Base-by-base conservation (phyloP, 1,284 basidiomycete species). In the Papiliotrema terrestris region DNA sequence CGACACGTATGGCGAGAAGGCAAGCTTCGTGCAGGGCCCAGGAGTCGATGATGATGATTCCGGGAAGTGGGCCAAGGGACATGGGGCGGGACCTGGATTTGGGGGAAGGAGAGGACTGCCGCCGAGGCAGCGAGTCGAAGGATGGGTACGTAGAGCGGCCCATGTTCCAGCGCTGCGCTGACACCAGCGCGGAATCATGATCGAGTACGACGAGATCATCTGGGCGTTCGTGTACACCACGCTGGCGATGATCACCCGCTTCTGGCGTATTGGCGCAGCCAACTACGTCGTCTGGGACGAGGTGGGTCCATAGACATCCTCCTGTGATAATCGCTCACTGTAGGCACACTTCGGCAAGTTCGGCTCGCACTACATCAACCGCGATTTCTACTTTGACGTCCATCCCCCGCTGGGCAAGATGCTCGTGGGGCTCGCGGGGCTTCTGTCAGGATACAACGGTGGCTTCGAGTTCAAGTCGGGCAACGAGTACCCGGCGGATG, bases 371-470 rank as follows among this genome's bases (percentile, higher is more conserved):
- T 98, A 98, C 77, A 78, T 83, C 67, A 81, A 82, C 66, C 79
- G 81, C 50, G 77, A 78, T 57, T 78, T 77, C 58, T 78, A 78
- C 64, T 78, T 78, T 57, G 77, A 78, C 71, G 93, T 96, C n/a
- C 95, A 98, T 72, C 95, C 95, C 2, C 95, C 95, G 0, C 83
- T 98, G 36, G 95, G 96, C 22, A 98, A 98, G 81, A 98, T 98
- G 92, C 83, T 98, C 54, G 95, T 98, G 52, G 95, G 92, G 5
- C 82, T 98, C 19, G 91, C 88, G 2, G 95, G 96, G 22, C 80
- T 93, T 51, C 78, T 98, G 58, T 83, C 91, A 4, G 95, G 96
- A 45, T 98, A 97, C 75, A 83, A 94, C 63, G 95, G 95, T 19
- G 75, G 80, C 23, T 98, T 91, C 68, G 95, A 97, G 58, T 98